Evolutionary conservation across 805 yeast genomes (phyloP).

Genomic region (Sugiyamaella chiloensis): DNA sequence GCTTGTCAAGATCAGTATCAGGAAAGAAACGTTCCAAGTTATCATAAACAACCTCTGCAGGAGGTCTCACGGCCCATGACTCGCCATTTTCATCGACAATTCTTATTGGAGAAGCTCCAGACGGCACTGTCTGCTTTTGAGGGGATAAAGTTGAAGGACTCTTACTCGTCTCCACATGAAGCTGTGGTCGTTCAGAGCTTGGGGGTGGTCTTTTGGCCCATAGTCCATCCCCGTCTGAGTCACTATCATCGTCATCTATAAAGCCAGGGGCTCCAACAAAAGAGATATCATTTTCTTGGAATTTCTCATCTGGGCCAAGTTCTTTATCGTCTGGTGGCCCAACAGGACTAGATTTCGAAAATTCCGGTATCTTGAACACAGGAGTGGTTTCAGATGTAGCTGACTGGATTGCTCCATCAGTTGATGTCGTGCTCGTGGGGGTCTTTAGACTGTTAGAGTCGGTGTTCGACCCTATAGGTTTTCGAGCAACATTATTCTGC

Average conservation of each 20-base stretch:
- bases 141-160: conserved; percentile 16
- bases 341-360: conserved; percentile 6
- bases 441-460: neutral
- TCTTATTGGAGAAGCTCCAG: conserved; percentile 15
- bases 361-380: conserved; percentile 14
- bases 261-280: conserved; percentile 72
- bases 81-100: conserved; percentile 18
- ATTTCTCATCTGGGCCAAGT: conserved; percentile 40
- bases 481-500: conserved; percentile 24
- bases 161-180: conserved; percentile 14
- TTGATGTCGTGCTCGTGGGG: neutral
- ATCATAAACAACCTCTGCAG: conserved; percentile 89
- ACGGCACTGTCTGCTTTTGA: conserved; percentile 10
- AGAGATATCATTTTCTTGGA: conserved; percentile 66
- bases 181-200: conserved; percentile 10
- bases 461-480: conserved; percentile 18
- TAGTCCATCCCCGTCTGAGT: conserved; percentile 54
- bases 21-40: conserved; percentile 93
- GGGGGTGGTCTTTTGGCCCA: conserved; percentile 50
- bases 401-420: neutral
- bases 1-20: conserved; percentile 84
- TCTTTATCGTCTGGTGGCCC: neutral
- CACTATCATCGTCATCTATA: conserved; percentile 33
- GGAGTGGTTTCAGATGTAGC: conserved; percentile 4
- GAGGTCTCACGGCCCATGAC: conserved; percentile 81